A percentile compares a stretch with the other conserved stretches of the same genome.
phyloP scores from a whole-genome alignment of 2,329 filamentous ascomycete genomes.

The Hymenoscyphus fructigenus region DNA sequence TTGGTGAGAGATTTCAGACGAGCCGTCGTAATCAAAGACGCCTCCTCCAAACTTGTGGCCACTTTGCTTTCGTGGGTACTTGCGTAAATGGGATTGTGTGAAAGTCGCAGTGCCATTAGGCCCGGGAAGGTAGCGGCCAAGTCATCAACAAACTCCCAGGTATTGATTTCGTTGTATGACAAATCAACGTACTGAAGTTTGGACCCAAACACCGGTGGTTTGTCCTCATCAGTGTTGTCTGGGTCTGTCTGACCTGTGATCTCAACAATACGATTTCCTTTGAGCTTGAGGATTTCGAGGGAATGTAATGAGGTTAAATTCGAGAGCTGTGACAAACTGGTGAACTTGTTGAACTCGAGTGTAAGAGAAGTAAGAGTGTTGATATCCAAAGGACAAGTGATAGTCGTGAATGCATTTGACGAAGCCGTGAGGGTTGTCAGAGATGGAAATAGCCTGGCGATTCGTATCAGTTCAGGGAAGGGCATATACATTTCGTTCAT shows the following conservation, averaged over 20 bases:
- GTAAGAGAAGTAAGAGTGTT: conserved; percentile 56
- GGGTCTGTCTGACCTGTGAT: conserved; percentile 44
- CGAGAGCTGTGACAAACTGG: conserved; percentile 54
- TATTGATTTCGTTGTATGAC: conserved; percentile 67
- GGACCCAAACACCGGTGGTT: conserved; percentile 22
- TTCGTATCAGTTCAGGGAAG: conserved; percentile 62
- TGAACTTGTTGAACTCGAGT: conserved; percentile 72
- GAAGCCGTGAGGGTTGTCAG: conserved; percentile 53
- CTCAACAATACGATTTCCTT: conserved; percentile 70
- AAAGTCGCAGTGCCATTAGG: conserved; percentile 72
- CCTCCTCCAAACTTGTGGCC: conserved; percentile 65
- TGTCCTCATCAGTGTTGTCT: conserved; percentile 1
- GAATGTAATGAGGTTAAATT: conserved; percentile 51
- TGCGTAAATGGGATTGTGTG: conserved; percentile 79
- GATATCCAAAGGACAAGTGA: conserved; percentile 44
- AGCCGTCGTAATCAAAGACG: conserved; percentile 84
- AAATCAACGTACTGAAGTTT: conserved; percentile 60
- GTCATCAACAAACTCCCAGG: conserved; percentile 73
- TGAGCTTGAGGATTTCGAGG: conserved; percentile 66
- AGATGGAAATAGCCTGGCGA: conserved; percentile 53
- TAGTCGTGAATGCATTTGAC: conserved; percentile 55
- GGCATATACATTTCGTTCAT: conserved; percentile 66
- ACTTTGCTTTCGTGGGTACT: conserved; percentile 39
- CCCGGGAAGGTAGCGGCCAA: conserved; percentile 70
- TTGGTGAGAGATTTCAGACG: conserved; percentile 66